Percentiles rank a stretch among this genome's conserved stretches.
phyloP scores from a whole-genome alignment of 2,329 filamentous ascomycete genomes.

The Catunica adiposa region DNA sequence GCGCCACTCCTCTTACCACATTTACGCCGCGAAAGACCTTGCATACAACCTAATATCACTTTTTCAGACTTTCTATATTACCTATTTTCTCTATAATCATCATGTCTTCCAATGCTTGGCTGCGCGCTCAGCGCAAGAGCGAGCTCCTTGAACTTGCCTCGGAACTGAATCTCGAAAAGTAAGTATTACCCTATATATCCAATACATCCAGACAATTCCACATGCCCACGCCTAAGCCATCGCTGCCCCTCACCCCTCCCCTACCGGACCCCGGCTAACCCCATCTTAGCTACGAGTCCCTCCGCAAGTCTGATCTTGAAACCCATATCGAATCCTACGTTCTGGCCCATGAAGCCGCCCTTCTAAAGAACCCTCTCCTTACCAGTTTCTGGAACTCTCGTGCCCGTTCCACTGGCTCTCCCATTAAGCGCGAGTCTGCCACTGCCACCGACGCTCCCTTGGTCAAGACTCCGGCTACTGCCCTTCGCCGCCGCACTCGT shows the following conservation, averaged over 20 bases:
- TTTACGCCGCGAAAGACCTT: background rate
- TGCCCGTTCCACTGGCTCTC: slow-evolving; percentile 40
- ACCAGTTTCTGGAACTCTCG: slow-evolving; percentile 61
- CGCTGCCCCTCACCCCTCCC: background rate
- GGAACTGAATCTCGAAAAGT: slow-evolving; percentile 55
- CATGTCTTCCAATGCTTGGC: slow-evolving; percentile 57
- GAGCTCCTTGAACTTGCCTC: slow-evolving; percentile 63
- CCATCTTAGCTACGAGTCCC: slow-evolving; percentile 42
- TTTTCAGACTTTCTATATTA: background rate
- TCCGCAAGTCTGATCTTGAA: slow-evolving; percentile 70
- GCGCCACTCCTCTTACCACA: background rate
- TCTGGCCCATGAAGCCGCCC: slow-evolving; percentile 47
- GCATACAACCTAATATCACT: background rate
- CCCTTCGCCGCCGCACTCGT: slow-evolving; percentile 29
- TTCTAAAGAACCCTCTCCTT: slow-evolving; percentile 47
- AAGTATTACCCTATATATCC: slow-evolving; percentile 24
- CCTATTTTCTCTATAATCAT: background rate
- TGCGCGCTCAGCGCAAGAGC: slow-evolving; percentile 66
- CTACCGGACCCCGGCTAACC: slow-evolving; percentile 8
- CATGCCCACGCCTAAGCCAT: too few relatives aligned
- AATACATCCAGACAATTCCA: background rate
- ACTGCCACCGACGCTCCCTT: slow-evolving; percentile 22
- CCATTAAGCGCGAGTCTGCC: slow-evolving; percentile 40
- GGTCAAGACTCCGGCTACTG: slow-evolving; percentile 23
- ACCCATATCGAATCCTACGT: slow-evolving; percentile 57